These are phyloP conservation scores for Euclidium syriacum DNA, from an alignment of 345 rosid genomes.

Conservation along the genomic window DNA sequence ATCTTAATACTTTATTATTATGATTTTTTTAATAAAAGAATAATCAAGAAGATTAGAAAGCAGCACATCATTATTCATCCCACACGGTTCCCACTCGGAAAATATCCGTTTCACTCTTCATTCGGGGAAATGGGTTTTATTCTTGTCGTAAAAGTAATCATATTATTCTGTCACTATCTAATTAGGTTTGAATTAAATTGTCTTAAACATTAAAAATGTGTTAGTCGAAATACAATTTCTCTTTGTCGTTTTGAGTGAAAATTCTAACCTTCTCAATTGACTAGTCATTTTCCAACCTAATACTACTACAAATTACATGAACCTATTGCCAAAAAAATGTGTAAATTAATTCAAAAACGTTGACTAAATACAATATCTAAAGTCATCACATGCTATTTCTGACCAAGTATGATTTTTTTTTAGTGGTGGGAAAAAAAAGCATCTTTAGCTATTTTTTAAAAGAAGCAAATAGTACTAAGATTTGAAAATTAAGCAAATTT, in stretches of 20 bases:
- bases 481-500: slow-evolving; percentile 12
- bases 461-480: background rate
- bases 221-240: background rate
- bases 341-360: slow-evolving; percentile 3
- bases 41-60: slow-evolving; percentile 3
- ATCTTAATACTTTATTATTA: slow-evolving; percentile 5
- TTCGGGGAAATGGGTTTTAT: slow-evolving; percentile 12
- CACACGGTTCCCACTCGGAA: slow-evolving; percentile 37
- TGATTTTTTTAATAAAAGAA: background rate
- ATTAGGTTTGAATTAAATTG: slow-evolving; percentile 19
- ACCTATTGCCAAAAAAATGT: background rate
- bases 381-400: slow-evolving; percentile 30
- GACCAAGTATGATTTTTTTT: slow-evolving; percentile 22
- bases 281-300: slow-evolving; percentile 21
- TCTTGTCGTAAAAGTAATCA: slow-evolving; percentile 9
- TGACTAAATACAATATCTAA: slow-evolving; percentile 14
- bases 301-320: slow-evolving; percentile 13
- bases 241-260: background rate
- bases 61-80: slow-evolving; percentile 5
- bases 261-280: slow-evolving; percentile 25
- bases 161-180: slow-evolving; percentile 18
- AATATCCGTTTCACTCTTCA: slow-evolving; percentile 14
- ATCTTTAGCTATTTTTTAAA: slow-evolving; percentile 14
- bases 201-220: background rate
- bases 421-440: background rate